Conservation (phyloP, 768 basidiomycete species). For the Gautieria morchelliformis region DNA sequence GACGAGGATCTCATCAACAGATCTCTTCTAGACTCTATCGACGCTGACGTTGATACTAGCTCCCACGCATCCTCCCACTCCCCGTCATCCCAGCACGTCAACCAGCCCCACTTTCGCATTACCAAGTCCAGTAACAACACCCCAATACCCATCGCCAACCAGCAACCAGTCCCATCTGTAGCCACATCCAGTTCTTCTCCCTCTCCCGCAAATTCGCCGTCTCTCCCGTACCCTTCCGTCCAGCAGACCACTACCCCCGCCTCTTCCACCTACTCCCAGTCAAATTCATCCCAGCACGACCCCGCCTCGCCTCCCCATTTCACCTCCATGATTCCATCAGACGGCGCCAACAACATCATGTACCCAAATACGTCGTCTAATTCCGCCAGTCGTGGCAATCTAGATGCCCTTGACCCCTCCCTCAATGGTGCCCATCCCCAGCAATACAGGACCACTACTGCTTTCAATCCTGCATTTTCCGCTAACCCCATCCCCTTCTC, state of each 20-base stretch:
- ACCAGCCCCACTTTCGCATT: slow-evolving; percentile 25
- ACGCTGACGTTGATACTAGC: slow-evolving; percentile 77
- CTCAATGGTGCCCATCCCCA: background rate
- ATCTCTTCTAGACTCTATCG: slow-evolving; percentile 72
- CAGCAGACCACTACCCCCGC: background rate
- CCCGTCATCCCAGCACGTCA: slow-evolving; percentile 37
- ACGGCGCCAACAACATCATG: background rate
- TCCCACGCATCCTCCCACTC: slow-evolving; percentile 33
- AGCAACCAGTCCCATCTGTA: slow-evolving; percentile 17
- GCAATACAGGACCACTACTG: background rate
- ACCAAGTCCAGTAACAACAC: slow-evolving; percentile 27
- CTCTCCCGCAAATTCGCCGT: background rate
- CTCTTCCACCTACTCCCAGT: slow-evolving; percentile 2
- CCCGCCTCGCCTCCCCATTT: background rate
- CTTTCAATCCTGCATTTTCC: slow-evolving; percentile 1
- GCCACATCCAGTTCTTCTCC: slow-evolving; percentile 8
- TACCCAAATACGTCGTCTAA: background rate
- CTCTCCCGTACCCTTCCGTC: background rate
- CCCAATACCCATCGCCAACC: slow-evolving; percentile 24
- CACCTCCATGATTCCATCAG: background rate
- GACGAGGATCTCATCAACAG: slow-evolving; percentile 85
- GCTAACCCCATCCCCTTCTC: background rate
- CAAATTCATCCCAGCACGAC: background rate
- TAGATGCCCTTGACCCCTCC: background rate
- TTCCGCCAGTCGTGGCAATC: background rate